phyloP scores from a whole-genome alignment of 352 stramenopile species.

The Globisporangium irregulare region DNA sequence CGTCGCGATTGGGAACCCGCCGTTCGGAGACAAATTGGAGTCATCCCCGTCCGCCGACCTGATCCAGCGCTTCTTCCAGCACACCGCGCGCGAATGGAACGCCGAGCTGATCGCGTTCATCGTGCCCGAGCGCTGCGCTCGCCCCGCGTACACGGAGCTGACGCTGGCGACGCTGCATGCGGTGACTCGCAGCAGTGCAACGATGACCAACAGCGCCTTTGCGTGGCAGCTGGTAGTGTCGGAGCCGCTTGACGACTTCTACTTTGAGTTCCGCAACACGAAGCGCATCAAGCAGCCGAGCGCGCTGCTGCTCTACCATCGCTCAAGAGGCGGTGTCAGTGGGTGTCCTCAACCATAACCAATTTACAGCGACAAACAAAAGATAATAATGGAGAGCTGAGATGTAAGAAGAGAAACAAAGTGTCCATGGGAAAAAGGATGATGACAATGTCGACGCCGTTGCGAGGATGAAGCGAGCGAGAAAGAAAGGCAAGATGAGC shows the following conservation, averaged over 20 bases:
- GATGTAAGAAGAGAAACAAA: no score
- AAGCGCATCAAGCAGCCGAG: conserved; percentile 71
- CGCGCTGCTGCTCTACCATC: conserved; percentile 39
- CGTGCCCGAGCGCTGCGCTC: conserved; percentile 56
- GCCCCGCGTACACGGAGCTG: conserved; percentile 34
- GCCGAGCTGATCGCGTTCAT: conserved; percentile 64
- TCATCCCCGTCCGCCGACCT: conserved; percentile 30
- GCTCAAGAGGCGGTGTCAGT: neutral
- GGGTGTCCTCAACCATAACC: neutral
- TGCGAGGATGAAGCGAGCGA: no score
- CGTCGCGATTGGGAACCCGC: conserved; percentile 64
- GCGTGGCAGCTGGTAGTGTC: conserved; percentile 32
- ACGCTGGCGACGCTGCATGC: conserved; percentile 29
- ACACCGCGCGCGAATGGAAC: conserved; percentile 45
- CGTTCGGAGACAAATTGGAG: conserved; percentile 42
- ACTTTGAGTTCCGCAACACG: conserved; percentile 61
- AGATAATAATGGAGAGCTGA: no score
- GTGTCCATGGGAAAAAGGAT: no score
- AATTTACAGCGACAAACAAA: conserved; percentile 6
- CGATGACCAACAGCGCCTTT: neutral
- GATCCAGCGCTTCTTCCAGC: conserved; percentile 49
- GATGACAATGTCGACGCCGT: no score
- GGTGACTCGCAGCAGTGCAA: neutral
- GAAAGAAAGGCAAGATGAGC: no score
- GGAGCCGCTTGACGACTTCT: conserved; percentile 33